These are phyloP conservation scores for Erodium moschatum DNA, from an alignment of 441 rosid species.

Conservation along the genomic window DNA sequence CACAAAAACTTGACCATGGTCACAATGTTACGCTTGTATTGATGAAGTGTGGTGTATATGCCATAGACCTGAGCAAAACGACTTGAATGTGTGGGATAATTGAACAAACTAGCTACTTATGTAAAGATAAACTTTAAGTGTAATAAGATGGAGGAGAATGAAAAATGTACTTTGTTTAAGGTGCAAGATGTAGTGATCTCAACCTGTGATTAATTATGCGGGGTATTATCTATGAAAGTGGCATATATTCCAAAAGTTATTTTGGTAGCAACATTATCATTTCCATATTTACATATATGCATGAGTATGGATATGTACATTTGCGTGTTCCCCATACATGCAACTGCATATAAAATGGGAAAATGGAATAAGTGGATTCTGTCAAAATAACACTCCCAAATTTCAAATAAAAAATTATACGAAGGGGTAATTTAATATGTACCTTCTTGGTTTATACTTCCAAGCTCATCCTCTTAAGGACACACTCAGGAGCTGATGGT, in stretches of 20 bases:
- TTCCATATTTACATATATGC: not conserved
- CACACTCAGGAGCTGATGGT: not conserved
- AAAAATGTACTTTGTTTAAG: not conserved
- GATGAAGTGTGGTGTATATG: constrained; percentile 1
- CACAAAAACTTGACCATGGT: not conserved
- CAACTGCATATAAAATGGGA: not conserved
- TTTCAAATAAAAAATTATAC: not conserved
- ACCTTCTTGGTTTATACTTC: not conserved
- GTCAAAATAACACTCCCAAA: not conserved
- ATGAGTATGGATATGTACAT: not conserved
- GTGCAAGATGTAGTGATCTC: too few relatives aligned
- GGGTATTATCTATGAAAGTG: not conserved
- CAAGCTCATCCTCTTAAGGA: not conserved
- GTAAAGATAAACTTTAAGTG: not conserved
- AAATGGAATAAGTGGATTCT: not conserved
- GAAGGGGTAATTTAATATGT: not conserved
- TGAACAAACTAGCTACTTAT: not conserved
- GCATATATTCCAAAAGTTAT: not conserved
- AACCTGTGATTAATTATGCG: not conserved
- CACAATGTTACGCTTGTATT: constrained; percentile 5
- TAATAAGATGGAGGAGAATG: not conserved
- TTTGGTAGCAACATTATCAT: not conserved
- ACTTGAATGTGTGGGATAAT: not conserved
- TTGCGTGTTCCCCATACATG: not conserved
- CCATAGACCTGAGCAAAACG: not conserved